Evolutionary conservation across 805 yeast species (phyloP).

Genomic region (Metschnikowia proteae): DNA sequence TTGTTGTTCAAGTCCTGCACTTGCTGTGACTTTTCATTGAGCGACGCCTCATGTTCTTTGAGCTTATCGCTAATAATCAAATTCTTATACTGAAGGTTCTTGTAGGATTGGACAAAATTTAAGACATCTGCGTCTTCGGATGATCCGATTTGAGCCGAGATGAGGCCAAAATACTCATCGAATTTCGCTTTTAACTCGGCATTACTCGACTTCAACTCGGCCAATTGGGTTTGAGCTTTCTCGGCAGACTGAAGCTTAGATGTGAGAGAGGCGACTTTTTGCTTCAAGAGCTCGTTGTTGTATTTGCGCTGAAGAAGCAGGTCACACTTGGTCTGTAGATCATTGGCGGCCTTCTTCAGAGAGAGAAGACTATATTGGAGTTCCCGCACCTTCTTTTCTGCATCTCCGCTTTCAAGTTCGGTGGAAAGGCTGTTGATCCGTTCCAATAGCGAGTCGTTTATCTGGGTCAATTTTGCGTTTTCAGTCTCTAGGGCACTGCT

Average conservation of each 20-base stretch:
- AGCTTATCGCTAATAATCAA: conserved; percentile 37
- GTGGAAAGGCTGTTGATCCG: conserved; percentile 23
- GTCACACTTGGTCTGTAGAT: conserved; percentile 51
- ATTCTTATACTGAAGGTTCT: conserved; percentile 28
- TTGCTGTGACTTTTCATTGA: conserved; percentile 15
- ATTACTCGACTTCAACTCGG: conserved; percentile 49
- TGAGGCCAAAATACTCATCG: conserved; percentile 44
- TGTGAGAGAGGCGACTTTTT: conserved; percentile 46
- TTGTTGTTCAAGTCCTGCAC: conserved; percentile 3
- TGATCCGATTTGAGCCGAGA: conserved; percentile 29
- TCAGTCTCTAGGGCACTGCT: conserved; percentile 26
- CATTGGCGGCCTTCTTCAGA: conserved; percentile 46
- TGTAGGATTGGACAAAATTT: conserved; percentile 34
- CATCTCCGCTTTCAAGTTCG: conserved; percentile 9
- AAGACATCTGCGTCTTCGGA: conserved; percentile 11
- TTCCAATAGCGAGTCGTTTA: conserved; percentile 30
- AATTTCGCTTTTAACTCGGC: conserved; percentile 45
- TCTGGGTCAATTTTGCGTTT: conserved; percentile 24
- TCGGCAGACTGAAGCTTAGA: conserved; percentile 38
- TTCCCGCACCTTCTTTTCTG: conserved; percentile 27
- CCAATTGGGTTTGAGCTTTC: conserved; percentile 41
- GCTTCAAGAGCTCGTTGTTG: conserved; percentile 50
- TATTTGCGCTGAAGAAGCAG: conserved; percentile 46
- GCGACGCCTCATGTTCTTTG: conserved; percentile 20
- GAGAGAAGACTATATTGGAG: conserved; percentile 17